Evolutionary conservation across 441 rosid species (phyloP).

Genomic region (Corymbia calophylla): DNA sequence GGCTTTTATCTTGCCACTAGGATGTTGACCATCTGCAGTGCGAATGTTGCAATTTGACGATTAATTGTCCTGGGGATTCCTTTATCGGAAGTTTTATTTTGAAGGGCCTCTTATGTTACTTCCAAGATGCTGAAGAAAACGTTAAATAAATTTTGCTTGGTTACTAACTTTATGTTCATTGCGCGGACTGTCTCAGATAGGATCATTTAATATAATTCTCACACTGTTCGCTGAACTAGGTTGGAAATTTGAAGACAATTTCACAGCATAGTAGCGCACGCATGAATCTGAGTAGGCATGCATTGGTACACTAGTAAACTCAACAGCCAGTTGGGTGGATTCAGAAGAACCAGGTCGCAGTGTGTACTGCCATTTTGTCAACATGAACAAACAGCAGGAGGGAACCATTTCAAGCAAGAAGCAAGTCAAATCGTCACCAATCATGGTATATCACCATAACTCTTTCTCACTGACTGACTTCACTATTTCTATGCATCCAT

Average conservation of each 20-base stretch:
- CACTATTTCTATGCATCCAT: not conserved
- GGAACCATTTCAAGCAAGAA: conserved; percentile 23
- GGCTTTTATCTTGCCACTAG: not conserved
- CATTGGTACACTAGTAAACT: not conserved
- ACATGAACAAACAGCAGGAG: conserved; percentile 37
- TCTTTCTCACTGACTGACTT: not conserved
- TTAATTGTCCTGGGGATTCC: not conserved
- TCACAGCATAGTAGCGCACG: not conserved
- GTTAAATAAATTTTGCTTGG: not conserved
- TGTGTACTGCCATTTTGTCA: not conserved
- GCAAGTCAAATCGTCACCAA: conserved; percentile 24
- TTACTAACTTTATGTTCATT: not conserved
- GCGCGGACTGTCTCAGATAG: not conserved
- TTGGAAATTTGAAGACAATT: not conserved
- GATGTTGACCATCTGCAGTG: not conserved
- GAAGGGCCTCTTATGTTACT: not conserved
- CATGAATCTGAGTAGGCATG: not conserved
- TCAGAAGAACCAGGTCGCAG: not conserved
- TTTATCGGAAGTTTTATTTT: not conserved
- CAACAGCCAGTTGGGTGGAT: not conserved
- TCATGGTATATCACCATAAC: conserved; percentile 21
- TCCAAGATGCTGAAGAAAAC: not conserved
- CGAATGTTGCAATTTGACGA: not conserved
- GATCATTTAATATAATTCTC: not conserved
- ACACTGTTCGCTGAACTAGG: not conserved